Evolutionary conservation across 2,329 filamentous ascomycete species (phyloP), one percentile per base, ranked within the genome.

Genomic region (Exophiala oligosperma): DNA sequence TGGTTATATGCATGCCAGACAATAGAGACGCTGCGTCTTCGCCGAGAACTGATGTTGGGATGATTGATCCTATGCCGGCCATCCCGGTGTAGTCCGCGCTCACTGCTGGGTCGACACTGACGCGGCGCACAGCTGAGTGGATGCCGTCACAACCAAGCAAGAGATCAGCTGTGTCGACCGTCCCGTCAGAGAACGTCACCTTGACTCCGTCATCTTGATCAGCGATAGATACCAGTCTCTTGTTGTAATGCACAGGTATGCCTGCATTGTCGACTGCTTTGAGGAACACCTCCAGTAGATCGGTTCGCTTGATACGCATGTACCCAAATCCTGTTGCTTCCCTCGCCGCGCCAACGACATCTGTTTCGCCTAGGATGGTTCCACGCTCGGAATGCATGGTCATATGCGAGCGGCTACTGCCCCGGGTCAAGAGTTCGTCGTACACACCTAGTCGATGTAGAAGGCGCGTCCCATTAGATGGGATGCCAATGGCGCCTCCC

Each of bases 401-500:
- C 0, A 84, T 72, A 1, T 70, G 71, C 1, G 81, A 75, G 57
- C 83, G 82, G n/a, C 78, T 73, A 68, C 77, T 82, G 46, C 77
- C 79, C 7, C 76, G 71, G 0, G 71, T 61, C 6, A 71, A 69
- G 3, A 72, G 71, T 0, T 73, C 48, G 62, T 82, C 82, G 9
- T 35, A 35, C 1, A 84, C 71, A 0, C 74, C 77, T 0, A 85
- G 68, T 0, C 65, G 67, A 60, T 84, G 78, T 0, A 86, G 74
- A 35, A 85, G 72, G 2, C 75, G 74, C 1, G 86, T 74, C 0
- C 81, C 80, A 51, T 85, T 85, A 4, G 83, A 82, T 0, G 81
- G 82, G 4, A 86, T 76, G 77, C 84, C 82, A 24, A 86, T 72
- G 1, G 80, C 81, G 3, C 83, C 83, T 21, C 80, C 79, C 21